Evolutionary conservation across 805 yeast genomes (phyloP), one percentile per base, ranked within the genome.

Genomic region (Candida patagonica): DNA sequence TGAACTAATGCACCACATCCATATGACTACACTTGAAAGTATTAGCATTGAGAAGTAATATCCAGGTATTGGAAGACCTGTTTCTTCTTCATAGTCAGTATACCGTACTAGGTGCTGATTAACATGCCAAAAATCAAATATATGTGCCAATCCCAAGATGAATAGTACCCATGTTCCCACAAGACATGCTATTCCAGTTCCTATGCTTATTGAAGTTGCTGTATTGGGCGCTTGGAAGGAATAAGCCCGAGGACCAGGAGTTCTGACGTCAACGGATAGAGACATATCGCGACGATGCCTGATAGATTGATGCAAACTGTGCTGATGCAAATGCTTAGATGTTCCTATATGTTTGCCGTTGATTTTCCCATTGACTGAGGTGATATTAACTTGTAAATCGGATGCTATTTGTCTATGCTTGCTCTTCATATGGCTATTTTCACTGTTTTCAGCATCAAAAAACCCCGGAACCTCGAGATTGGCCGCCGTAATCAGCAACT

Each of bases 1-100:
- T 8, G 87, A 74, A 3, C 71, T 61, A 7, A 76, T 60, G 30
- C 87, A 74, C 94, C 94, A 83, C 4, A 76, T 56, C 82, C 83
- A 76, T 1, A 60, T 52, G 13, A 61, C 55, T 6, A 62, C 66
- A 4, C 66, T 61, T 9, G 58, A 32, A 21, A 66, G 48, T 7
- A 62, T 38, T 5, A 60, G 16, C 1, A 66, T 52, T 6, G 60
- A 48, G 1, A 62, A 55, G 45, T 66, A 63, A 48, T 70, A 70
- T 25, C 55, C 55, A 5, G 49, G 52, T 4, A 67, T 48, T 1
- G 71, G 70, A 45, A 59, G 58, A 26, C 65, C 71, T 16, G 59
- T 55, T 8, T 27, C 44, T 15, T 48, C 46, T 27, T 54, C 55
- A 34, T 42, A 48, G 22, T 48, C 46, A 13, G 31, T 35, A 25